Evolutionary conservation across 2,329 filamentous ascomycete species (phyloP), one percentile per base, ranked within the genome.

Genomic region (Fusarium sp.): DNA sequence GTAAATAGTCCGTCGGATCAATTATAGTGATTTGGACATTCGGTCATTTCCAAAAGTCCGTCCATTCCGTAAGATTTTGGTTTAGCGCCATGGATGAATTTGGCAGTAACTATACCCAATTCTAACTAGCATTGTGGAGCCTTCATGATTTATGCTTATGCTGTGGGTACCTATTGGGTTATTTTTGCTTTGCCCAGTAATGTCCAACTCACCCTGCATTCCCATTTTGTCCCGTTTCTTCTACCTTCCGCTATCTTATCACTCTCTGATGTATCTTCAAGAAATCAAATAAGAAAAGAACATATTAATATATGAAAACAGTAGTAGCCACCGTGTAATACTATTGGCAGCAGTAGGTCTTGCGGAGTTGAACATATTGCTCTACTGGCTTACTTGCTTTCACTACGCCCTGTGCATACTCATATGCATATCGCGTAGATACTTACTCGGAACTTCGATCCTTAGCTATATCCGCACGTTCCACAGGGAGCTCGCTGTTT

Each of bases 1-100:
- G 12, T 20, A 16, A 53, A 43, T 30, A 13, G 49, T 53, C 49
- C 49, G 49, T 53, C 49, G 38, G 49, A 15, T 43, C 9, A 18
- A 43, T 41, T 8, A 10, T n/a, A 8, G 38, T 22, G 10, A 1
- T 43, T n/a, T 29, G 49, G 49, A 53, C 38, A 7, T 51, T 15
- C 32, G 48, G 48, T 3, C 11, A 53, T 41, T 24, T 30, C n/a
- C n/a, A 43, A 53, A 53, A 53, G 38, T 53, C 49, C 49, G 52
- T 20, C 11, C 11, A 12, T 24, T 6, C 18, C 24, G 25, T 8
- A 30, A 24, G 25, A 30, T 20, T 22, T 4, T 30, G 4, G 3
- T 30, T 22, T 30, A 27, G 45, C 18, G 25, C 18, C 4, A 20
- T 30, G 3, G 5, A 25, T 8, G 45, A 10, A 22, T 16, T 47